These are phyloP conservation scores for Xylariaceae sp. DNA, from an alignment of 2,329 filamentous ascomycete species.

Conservation along the genomic window DNA sequence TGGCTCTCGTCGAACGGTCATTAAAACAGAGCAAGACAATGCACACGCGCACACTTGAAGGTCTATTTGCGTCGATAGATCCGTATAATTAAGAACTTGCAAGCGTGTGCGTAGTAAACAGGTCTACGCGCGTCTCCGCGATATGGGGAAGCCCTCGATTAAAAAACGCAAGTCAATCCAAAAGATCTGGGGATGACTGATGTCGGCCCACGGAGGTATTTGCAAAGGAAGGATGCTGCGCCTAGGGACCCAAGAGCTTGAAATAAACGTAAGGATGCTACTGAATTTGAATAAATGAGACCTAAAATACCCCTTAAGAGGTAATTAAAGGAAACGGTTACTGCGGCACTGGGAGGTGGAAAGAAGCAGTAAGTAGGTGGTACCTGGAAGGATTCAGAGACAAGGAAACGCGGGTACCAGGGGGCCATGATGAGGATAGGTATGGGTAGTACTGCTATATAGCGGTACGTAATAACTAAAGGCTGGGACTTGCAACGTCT, in stretches of 20 bases:
- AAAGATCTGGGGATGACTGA: constrained; percentile 33
- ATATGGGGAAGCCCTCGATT: constrained; percentile 29
- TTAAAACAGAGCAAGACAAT: constrained; percentile 7
- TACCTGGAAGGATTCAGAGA: constrained; percentile 19
- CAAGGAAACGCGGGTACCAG: constrained; percentile 27
- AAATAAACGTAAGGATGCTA: constrained; percentile 22
- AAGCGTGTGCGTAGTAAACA: constrained; percentile 10
- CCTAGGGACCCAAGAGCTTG: too few species aligned
- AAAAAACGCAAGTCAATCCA: constrained; percentile 29
- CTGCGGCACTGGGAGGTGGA: constrained; percentile 13
- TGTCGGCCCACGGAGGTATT: constrained; percentile 26
- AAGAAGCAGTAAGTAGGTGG: constrained; percentile 15
- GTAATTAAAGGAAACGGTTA: constrained; percentile 16
- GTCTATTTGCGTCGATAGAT: constrained; percentile 4
- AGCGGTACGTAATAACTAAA: neutral
- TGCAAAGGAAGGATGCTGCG: constrained; percentile 33
- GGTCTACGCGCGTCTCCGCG: constrained; percentile 12
- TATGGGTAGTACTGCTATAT: neutral
- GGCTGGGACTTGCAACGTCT: constrained; percentile 26
- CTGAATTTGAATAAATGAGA: constrained; percentile 8
- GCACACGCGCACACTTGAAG: constrained; percentile 1
- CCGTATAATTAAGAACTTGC: constrained; percentile 9
- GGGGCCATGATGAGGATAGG: constrained; percentile 21
- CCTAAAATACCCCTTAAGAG: constrained; percentile 6
- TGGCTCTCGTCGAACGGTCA: neutral